Base-by-base conservation (phyloP, 805 yeast species). In the Isabelozyma gotoi region DNA sequence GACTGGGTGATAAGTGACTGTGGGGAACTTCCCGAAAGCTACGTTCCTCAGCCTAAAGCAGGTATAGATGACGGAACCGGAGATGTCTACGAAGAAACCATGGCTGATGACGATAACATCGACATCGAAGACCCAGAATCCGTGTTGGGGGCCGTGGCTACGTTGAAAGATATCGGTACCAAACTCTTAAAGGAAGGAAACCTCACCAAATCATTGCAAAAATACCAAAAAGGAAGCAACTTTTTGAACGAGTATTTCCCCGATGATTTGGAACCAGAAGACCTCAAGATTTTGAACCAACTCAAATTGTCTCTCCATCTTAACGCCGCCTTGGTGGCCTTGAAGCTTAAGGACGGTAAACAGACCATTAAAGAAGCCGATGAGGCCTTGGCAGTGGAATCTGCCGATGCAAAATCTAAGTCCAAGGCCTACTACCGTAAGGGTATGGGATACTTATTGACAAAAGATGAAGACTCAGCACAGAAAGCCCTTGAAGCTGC, bases 361-460 rank as follows among this genome's bases (percentile, higher is more conserved):
- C 78, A 73, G 27, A 81, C 82, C 0, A 63, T 87, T 38, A 65
- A 69, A 19, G 81, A 85, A 4, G 76, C 96, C 2, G 71, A 81
- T 1, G 80, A 79, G 20, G 96, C 88, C 1, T 67, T 88, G 32
- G 85, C 78, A 41, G 77, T 75, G 19, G 84, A 79, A 31, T 65
- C 63, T 2, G 68, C 82, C 4, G 87, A 80, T 43, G 85, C 78
- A 33, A 78, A 82, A 48, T 81, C 89, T 17, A 78, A 77, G 60
- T 88, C 96, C 14, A 91, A 91, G 71, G 97, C 97, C 0, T 68
- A 80, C 36, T 91, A 83, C 71, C 83, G 98, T 62, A 82, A 92
- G 63, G 97, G 95, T 31, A 69, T 77, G 57, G 96, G 94, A 1
- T 76, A 81, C 55, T 64, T 80, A 46, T 65, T 77, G 7, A 68